These are phyloP conservation scores for Clitoria ternatea DNA, from an alignment of 306 rosid genomes.

Conservation along the genomic window DNA sequence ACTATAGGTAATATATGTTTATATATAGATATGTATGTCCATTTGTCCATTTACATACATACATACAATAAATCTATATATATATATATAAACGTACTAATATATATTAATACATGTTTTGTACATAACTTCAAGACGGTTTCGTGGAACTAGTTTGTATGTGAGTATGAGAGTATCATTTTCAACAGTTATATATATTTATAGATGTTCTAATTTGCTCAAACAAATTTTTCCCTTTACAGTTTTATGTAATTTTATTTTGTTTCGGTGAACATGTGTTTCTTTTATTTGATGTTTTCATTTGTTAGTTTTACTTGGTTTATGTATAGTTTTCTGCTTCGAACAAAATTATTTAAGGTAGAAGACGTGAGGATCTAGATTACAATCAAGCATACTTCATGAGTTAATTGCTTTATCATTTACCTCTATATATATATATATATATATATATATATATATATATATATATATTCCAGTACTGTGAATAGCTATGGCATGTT, in stretches of 20 bases:
- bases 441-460: no score
- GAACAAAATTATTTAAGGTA: not conserved
- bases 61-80: no score
- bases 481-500: not conserved
- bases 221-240: not conserved
- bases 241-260: no score
- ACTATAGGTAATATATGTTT: not conserved
- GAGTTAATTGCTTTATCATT: not conserved
- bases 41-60: not conserved
- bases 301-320: not conserved
- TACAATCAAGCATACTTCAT: not conserved
- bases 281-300: not conserved
- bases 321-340: not conserved
- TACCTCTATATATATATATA: no score
- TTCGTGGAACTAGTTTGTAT: constrained; percentile 15
- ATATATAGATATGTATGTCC: not conserved
- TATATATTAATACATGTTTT: constrained; percentile 20
- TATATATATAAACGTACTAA: no score
- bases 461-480: not conserved
- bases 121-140: constrained; percentile 26
- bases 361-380: not conserved
- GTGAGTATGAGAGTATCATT: constrained; percentile 9
- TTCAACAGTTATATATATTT: constrained; percentile 2
- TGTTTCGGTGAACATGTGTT: no score
- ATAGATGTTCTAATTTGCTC: not conserved